Percentiles rank a stretch among this genome's conserved stretches.
Conservation (phyloP, 176 grass and related monocot species). For the Bothriochloa decipiens region DNA sequence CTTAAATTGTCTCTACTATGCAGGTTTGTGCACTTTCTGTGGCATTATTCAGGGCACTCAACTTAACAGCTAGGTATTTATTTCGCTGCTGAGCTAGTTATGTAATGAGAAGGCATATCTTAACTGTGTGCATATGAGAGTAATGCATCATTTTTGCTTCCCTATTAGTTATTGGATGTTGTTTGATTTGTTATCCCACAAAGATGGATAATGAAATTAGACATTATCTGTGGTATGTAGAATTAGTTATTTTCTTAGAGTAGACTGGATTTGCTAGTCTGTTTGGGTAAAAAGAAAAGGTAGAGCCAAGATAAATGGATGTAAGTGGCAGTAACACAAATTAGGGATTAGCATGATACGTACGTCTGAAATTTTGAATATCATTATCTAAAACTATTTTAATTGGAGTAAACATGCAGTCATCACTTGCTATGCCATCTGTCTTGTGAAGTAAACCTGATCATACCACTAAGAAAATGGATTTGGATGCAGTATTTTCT, state of each 20-base stretch:
- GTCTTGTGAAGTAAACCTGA: not conserved
- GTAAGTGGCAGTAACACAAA: not conserved
- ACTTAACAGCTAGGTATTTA: slow-evolving; percentile 83
- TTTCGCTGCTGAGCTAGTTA: slow-evolving; percentile 20
- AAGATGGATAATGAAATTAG: slow-evolving; percentile 17
- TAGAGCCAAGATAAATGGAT: not conserved
- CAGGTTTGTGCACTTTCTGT: slow-evolving; percentile 92
- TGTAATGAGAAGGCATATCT: slow-evolving; percentile 25
- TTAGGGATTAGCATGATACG: not conserved
- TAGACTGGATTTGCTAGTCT: slow-evolving; percentile 10
- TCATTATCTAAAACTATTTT: not conserved
- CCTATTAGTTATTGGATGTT: slow-evolving; percentile 8
- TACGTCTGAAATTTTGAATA: not conserved
- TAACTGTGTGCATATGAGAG: slow-evolving; percentile 18
- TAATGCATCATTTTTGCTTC: not conserved
- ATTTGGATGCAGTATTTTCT: slow-evolving; percentile 22
- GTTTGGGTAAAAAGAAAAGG: slow-evolving; percentile 11
- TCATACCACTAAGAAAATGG: not conserved
- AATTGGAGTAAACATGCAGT: slow-evolving; percentile 17
- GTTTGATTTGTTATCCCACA: slow-evolving; percentile 11
- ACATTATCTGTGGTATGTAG: not conserved
- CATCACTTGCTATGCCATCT: slow-evolving; percentile 3
- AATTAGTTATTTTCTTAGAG: slow-evolving; percentile 9
- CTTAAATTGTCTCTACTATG: slow-evolving; percentile 51
- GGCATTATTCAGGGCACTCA: slow-evolving; percentile 88